Base-by-base conservation (phyloP, 2,329 filamentous ascomycete species). In the Colletotrichum lindemuthianum region DNA sequence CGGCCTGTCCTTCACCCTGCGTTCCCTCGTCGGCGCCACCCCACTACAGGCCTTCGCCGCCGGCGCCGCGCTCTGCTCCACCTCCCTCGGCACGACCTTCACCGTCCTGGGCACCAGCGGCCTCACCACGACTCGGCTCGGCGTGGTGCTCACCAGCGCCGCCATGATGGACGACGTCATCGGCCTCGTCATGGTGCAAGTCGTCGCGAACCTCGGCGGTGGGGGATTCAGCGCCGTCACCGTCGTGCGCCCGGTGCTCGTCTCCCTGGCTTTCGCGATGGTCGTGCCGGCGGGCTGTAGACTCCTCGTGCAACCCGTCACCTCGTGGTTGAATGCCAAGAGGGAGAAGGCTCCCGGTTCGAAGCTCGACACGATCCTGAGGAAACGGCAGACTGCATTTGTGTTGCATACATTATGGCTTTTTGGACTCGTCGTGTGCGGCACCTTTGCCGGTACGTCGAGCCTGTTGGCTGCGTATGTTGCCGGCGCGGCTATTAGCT, bases 121-220 rank as follows among this genome's bases (percentile, higher is more conserved):
- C 0, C 75, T 83, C 4, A 73, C 72, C 2, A 68, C 73, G 1
- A 81, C 81, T 2, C 76, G 82, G 8, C 72, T 85, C 6, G 83
- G 92, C 78, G 60, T 87, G 77, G 85, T 96, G 0, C 81, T 93
- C 0, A 86, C 86, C 2, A 89, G 86, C 63, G 91, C 91, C 1
- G 92, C 92, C 0, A 92, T 96, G 86, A 86, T 96, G 77, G 92
- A 96, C 72, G 92, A 96, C 76, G 88, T 95, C 0, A 84, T 92
- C 2, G 91, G 91, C 0, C 78, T 95, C 9, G 86, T 94, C 8
- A 90, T 95, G 86, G 89, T 93, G 0, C 87, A 92, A 68, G 84
- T 95, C 49, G 89, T 96, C 24, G 86, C 89, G 0, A 89, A 88
- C 50, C 78, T 95, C 0, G 90, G 75, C 58, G 73, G 49, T 69